Evolutionary conservation across 257 asterid genomes (phyloP), one percentile per base, ranked within the genome.

Genomic region (Henckelia pumila): DNA sequence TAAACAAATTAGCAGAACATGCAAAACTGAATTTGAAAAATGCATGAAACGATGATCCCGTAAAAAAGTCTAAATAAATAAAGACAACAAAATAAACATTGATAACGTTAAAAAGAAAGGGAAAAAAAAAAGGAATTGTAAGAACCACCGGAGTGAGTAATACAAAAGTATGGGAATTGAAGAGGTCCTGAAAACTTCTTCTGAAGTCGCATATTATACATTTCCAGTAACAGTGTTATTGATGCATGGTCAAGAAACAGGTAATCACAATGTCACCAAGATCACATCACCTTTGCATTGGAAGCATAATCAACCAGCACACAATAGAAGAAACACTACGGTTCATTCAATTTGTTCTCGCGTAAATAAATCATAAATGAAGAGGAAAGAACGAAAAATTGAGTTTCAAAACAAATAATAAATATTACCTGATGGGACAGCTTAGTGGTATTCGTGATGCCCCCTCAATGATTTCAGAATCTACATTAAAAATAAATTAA

Each of bases 381-480:
- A 25, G 49, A 29, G 59, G 57, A 56, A 24, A 68, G 61, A 56
- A 66, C 30, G 25, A 63, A 47, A 40, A 16, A 47, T 56, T 71
- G 29, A 14, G 24, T 23, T 63, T 22, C 22, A 72, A 71, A 61
- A 66, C 60, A 62, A 49, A 56, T 32, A 58, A 32, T 62, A 67
- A 68, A 63, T 66, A 62, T 73, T 85, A 94, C 99, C 96, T 91
- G 57, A 94, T 86, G 67, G 99, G 99, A 75, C 99, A 94, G 74
- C 85, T 91, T 65, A 94, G 78, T 53, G 97, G 87, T 73, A 91
- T 85, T 73, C 96, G 80, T 66, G 96, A 93, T 64, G 91, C 74
- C 73, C 96, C 97, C 81, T 80, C 97, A 75, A 85, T 85, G 65
- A 94, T 68, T 73, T 94, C 99, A 62, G 95, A 81, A 81, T 93